Evolutionary conservation across 805 yeast genomes (phyloP), one percentile per base, ranked within the genome.

Genomic region (Starmerella vitae): DNA sequence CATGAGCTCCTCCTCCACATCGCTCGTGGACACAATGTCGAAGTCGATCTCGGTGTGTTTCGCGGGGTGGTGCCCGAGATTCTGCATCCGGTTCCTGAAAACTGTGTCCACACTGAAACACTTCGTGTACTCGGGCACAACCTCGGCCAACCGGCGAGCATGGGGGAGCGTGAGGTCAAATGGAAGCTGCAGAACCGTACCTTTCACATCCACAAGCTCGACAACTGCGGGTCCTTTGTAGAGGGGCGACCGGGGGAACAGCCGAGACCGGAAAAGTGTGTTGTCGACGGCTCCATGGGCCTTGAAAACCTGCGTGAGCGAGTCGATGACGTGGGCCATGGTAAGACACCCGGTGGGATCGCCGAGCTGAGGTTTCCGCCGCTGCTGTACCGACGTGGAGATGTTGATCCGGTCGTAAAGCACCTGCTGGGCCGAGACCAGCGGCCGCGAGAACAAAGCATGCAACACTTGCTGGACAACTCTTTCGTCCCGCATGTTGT

Each of bases 381-480:
- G 17, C 34, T 39, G 29, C 33, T 27, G 30, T 6, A 22, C 30
- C 27, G 41, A n/a, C 1, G 38, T 30, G 3, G 34, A 19, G 21
- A 30, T 27, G 19, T 33, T 34, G 5, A 33, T 33, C 2, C 62
- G 49, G 42, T 86, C 97, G 58, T 80, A 91, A 44, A 91, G 64
- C 12, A 84, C 71, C 56, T 84, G 95, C 47, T 78, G 76, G 0
- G 94, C 94, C 43, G 81, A 67, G 57, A 78, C 77, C 51, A 84
- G 78, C 0, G 94, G 85, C 50, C 83, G 93, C 13, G 80, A 68
- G 57, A 91, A 91, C 26, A 91, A 61, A 0, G 91, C 79, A 38
- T 78, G 80, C 53, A 95, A 70, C 0, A 91, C 94, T 56, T 85
- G 93, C 46, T 76, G 82, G 48, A 86, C 91, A 93, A 95, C 85